phyloP scores from a whole-genome alignment of 2,329 filamentous ascomycete genomes.

The Bipolaris oryzae region DNA sequence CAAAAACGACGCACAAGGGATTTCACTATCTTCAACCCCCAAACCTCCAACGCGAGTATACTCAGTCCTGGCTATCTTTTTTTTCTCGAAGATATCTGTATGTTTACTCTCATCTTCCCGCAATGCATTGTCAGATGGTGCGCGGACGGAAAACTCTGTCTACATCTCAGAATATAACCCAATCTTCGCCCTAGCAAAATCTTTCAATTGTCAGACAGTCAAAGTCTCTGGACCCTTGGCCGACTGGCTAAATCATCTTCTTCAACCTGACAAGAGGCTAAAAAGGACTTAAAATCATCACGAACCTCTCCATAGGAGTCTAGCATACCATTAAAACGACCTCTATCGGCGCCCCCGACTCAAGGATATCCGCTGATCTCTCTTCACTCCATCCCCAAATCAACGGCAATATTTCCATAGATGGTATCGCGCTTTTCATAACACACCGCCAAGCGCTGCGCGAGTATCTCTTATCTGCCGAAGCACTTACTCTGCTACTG shows the following conservation, averaged over 20 bases:
- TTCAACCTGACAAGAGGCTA: conserved; percentile 6
- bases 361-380: background rate
- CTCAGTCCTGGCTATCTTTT: conserved; percentile 9
- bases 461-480: background rate
- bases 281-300: background rate
- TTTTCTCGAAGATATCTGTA: conserved; percentile 26
- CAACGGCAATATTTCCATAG: background rate
- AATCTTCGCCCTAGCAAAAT: conserved; percentile 52
- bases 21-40: conserved; percentile 24
- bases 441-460: background rate
- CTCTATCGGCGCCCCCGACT: background rate
- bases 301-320: background rate
- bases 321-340: background rate
- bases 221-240: conserved; percentile 31
- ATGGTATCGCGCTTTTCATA: background rate
- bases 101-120: conserved; percentile 10
- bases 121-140: conserved; percentile 48
- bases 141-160: conserved; percentile 44
- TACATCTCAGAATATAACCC: conserved; percentile 33
- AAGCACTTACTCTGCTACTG: background rate
- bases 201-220: conserved; percentile 57
- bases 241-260: conserved; percentile 39
- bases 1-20: conserved; percentile 21
- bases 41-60: conserved; percentile 1
- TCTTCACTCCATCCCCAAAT: background rate